Conservation (phyloP, 495 filamentous ascomycete genomes). For the Aspergillus egyptiacus region DNA sequence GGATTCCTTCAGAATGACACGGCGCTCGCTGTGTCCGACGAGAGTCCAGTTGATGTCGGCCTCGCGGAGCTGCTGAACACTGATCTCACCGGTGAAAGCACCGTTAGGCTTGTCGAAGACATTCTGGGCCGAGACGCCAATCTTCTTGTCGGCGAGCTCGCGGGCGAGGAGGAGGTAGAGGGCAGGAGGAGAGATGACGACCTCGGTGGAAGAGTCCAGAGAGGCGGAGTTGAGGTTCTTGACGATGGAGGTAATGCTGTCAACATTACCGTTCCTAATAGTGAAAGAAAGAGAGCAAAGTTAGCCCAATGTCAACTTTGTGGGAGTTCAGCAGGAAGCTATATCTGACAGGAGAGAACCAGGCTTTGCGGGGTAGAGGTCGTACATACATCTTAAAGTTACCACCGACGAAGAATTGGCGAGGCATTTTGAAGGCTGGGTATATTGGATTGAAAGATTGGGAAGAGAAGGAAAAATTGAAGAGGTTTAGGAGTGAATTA, state of each 20-base stretch:
- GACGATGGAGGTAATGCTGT: conserved; percentile 82
- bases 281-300: conserved; percentile 7
- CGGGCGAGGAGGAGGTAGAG: conserved; percentile 85
- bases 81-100: conserved; percentile 96
- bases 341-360: background rate
- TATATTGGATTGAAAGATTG: conserved; percentile 1
- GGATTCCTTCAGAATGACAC: conserved; percentile 76
- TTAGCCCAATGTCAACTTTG: conserved; percentile 10
- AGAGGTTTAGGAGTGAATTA: conserved; percentile 5
- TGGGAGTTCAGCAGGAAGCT: background rate
- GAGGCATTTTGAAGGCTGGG: conserved; percentile 57
- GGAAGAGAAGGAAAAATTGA: conserved; percentile 7
- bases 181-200: conserved; percentile 85
- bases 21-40: conserved; percentile 88
- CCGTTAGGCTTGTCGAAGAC: conserved; percentile 95
- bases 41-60: conserved; percentile 81
- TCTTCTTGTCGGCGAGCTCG: conserved; percentile 59
- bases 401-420: conserved; percentile 98
- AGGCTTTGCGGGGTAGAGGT: conserved; percentile 20
- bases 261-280: conserved; percentile 81
- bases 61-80: conserved; percentile 82
- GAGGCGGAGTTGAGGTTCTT: conserved; percentile 76
- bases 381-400: conserved; percentile 93
- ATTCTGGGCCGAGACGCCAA: conserved; percentile 89
- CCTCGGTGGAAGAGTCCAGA: conserved; percentile 53